Base-by-base conservation (phyloP, 2,329 filamentous ascomycete species). In the Canariomyces notabilis region DNA sequence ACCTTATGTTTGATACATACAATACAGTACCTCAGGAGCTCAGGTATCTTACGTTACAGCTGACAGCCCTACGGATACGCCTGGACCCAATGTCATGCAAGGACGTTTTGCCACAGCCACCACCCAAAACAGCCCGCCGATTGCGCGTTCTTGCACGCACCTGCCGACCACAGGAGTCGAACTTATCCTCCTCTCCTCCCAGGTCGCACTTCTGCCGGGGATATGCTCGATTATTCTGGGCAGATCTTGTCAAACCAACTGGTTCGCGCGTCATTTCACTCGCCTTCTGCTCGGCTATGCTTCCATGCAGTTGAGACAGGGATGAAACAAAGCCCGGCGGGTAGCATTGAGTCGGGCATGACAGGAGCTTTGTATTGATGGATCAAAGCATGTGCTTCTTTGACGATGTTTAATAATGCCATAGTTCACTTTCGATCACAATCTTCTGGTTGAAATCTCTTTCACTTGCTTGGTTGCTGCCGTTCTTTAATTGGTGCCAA, bases 251-350 rank as follows among this genome's bases (percentile, higher is more conserved):
- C 4, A 5, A 9, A 11, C 3, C 9, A 4, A 8, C 26, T 9
- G 26, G n/a, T n/a, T 29, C 26, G 9, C 26, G 14, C 26, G 26
- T 11, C 22, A 26, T 26, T 11, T 6, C 22, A 6, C 22, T 26
- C 22, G 22, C 22, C 22, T 29, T 29, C 26, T 3, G 9, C 8
- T 29, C 14, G 4, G 26, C 4, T 12, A 11, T 5, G 7, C 4
- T 12, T 12, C 9, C 4, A 29, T 29, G 22, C 36, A 26, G 34
- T 48, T 46, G 50, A 53, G 50, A 53, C 50, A 43, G 39, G 48
- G 48, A 41, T 53, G 48, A 53, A 53, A 53, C 50, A 48, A 50
- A 48, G 38, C 26, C 14, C 26, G 26, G 26, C 26, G 26, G 26
- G 26, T 29, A 29, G 14, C 26, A 12, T 11, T 29, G 26, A 29